These are phyloP conservation scores for Cladobotryum mycophilum DNA, from an alignment of 2,329 filamentous ascomycete genomes.

Conservation along the genomic window DNA sequence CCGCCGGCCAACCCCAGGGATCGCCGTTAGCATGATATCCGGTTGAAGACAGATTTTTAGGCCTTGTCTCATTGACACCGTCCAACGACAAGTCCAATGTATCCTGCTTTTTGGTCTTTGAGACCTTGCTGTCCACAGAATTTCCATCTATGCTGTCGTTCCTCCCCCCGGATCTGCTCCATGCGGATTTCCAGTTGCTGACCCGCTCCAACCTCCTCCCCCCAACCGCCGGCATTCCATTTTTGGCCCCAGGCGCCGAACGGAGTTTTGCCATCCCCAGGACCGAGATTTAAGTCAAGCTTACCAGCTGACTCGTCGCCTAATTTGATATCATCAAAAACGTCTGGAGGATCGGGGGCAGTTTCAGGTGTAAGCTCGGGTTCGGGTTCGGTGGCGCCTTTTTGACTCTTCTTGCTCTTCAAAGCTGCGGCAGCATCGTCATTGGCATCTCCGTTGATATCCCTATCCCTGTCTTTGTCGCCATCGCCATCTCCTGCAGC, in stretches of 20 bases:
- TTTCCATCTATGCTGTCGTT: slow-evolving; percentile 39
- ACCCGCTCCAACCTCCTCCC: slow-evolving; percentile 7
- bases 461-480: slow-evolving; percentile 43
- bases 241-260: slow-evolving; percentile 56
- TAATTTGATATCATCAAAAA: slow-evolving; percentile 63
- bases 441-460: slow-evolving; percentile 16
- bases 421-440: slow-evolving; percentile 19
- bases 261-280: slow-evolving; percentile 35
- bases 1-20: slow-evolving; percentile 30
- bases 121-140: slow-evolving; percentile 42
- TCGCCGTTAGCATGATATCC: slow-evolving; percentile 20
- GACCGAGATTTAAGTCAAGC: slow-evolving; percentile 49
- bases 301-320: slow-evolving; percentile 52
- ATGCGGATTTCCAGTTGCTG: slow-evolving; percentile 29
- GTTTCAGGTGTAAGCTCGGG: slow-evolving; percentile 13
- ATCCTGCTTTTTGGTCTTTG: slow-evolving; percentile 48
- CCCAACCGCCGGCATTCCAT: slow-evolving; percentile 42
- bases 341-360: slow-evolving; percentile 21
- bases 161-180: slow-evolving; percentile 30
- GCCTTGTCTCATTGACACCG: slow-evolving; percentile 36
- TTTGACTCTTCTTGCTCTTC: slow-evolving; percentile 34
- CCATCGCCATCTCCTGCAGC: slow-evolving; percentile 30
- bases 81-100: slow-evolving; percentile 43
- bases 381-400: slow-evolving; percentile 22
- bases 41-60: slow-evolving; percentile 28